phyloP scores from a whole-genome alignment of 2,329 filamentous ascomycete species.

The Aspergillus piperis region DNA sequence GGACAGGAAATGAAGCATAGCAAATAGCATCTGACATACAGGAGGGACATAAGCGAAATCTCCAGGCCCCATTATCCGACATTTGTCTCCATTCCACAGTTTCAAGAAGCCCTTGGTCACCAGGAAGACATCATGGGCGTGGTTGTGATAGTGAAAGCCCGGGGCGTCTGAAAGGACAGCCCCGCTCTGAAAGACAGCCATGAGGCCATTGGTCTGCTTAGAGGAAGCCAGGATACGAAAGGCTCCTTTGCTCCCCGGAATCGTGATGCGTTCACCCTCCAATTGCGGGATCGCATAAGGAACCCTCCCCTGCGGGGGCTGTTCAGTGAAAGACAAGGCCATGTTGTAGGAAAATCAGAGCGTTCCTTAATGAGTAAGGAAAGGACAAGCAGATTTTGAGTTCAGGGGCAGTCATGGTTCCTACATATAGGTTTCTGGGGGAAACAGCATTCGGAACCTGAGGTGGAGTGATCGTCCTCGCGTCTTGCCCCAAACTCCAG shows the following conservation, averaged over 20 bases:
- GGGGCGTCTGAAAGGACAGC: conserved; percentile 43
- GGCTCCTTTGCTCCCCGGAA: conserved; percentile 55
- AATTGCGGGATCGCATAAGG: conserved; percentile 53
- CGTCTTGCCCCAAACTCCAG: not conserved
- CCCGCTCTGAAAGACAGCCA: conserved; percentile 54
- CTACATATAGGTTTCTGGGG: not conserved
- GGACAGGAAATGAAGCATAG: not conserved
- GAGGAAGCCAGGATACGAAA: conserved; percentile 56
- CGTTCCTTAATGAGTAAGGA: not conserved
- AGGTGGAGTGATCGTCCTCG: not conserved
- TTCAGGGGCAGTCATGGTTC: not conserved
- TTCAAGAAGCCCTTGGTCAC: conserved; percentile 58
- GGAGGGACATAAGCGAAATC: conserved; percentile 62
- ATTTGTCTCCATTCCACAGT: conserved; percentile 60
- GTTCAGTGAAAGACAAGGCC: conserved; percentile 26
- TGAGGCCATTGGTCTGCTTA: conserved; percentile 54
- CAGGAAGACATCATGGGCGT: conserved; percentile 61
- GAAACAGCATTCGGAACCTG: not conserved
- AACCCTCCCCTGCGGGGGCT: conserved; percentile 42
- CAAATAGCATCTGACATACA: conserved; percentile 35
- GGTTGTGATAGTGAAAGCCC: conserved; percentile 59
- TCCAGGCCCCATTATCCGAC: conserved; percentile 55
- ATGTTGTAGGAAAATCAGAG: conserved; percentile 16
- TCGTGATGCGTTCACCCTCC: conserved; percentile 55
- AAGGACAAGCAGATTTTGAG: not conserved